Base-by-base conservation (phyloP, 768 basidiomycete species). In the Butyriboletus loyo region DNA sequence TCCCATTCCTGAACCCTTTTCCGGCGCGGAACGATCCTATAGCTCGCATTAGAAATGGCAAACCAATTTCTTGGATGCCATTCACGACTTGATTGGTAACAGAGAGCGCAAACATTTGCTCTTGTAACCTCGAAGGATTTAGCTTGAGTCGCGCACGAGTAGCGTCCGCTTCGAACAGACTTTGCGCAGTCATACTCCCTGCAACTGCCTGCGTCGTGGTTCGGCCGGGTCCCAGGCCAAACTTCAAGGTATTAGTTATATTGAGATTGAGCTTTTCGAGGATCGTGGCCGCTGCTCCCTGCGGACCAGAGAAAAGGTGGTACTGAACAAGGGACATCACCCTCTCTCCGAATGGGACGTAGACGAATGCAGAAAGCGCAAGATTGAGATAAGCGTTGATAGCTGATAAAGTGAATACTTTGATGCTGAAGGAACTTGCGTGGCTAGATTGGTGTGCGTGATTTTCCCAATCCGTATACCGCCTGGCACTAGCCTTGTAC, bases 361-460 rank as follows among this genome's bases (percentile, higher is more conserved):
- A 99, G 45, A 97, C 82, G 64, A 94, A 98, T 15, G 95, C 93
- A n/a, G 88, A 92, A 15, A 98, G 82, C 7, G 82, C 85, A n/a
- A 99, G 80, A 36, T 89, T 88, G 46, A 94, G 84, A 66, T 95
- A 98, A 0, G 96, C 89, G 19, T 95, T 92, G 64, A 98, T 81
- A 0, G 89, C 85, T 30, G 87, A 87, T 49, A 98, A 78, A 1
- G 87, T 83, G 65, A 98, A 99, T 3, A 90, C 88, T 70, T 98
- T 99, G 65, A 89, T 75, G 15, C 94, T 93, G 24, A 97, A 77
- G 17, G 89, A 91, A 7, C 83, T 80, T 52, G 84, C 81, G 66
- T 92, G 83, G 2, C 82, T 81, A 3, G 86, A 86, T 57, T 87
- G 82, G 59, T 89, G 89, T 1, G 81, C 77, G 66, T 98, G 94